phyloP scores from a whole-genome alignment of 306 rosid genomes.

The Sechiopsis laciniata region DNA sequence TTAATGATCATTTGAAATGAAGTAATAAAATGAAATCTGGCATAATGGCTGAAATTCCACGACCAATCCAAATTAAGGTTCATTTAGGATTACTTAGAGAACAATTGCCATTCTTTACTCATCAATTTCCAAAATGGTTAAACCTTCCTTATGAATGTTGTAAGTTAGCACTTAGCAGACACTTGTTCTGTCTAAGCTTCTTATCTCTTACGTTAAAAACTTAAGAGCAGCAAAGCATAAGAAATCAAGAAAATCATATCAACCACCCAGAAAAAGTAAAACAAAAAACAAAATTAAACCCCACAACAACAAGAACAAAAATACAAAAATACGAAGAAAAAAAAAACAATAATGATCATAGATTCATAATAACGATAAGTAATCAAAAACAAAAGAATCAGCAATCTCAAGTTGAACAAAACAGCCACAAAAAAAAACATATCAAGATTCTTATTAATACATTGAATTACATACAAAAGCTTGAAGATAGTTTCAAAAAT shows the following conservation, averaged over 20 bases:
- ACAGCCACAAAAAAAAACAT: not conserved
- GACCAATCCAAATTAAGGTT: slow-evolving; percentile 1
- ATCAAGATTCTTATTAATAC: not conserved
- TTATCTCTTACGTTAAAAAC: not conserved
- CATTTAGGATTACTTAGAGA: slow-evolving; percentile 1
- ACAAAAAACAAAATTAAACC: not conserved
- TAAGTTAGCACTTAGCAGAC: not conserved
- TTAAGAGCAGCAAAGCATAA: not conserved
- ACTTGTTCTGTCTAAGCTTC: slow-evolving; percentile 3
- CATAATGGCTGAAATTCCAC: not conserved
- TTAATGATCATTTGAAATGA: not conserved
- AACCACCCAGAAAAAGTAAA: slow-evolving; percentile 3
- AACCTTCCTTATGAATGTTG: not conserved
- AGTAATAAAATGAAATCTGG: too few species aligned
- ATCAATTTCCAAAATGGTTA: slow-evolving; percentile 4
- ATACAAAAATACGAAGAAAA: not conserved
- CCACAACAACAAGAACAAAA: not conserved
- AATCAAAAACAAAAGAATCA: not conserved
- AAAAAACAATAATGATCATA: not conserved
- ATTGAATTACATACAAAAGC: not conserved
- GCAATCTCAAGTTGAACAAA: not conserved
- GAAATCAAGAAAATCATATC: not conserved
- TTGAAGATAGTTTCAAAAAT: not conserved
- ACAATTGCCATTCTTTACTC: not conserved
- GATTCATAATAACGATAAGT: not conserved